Evolutionary conservation across 495 filamentous ascomycete species (phyloP), one percentile per base, ranked within the genome.

Genomic region (Achaetomiella virescens): DNA sequence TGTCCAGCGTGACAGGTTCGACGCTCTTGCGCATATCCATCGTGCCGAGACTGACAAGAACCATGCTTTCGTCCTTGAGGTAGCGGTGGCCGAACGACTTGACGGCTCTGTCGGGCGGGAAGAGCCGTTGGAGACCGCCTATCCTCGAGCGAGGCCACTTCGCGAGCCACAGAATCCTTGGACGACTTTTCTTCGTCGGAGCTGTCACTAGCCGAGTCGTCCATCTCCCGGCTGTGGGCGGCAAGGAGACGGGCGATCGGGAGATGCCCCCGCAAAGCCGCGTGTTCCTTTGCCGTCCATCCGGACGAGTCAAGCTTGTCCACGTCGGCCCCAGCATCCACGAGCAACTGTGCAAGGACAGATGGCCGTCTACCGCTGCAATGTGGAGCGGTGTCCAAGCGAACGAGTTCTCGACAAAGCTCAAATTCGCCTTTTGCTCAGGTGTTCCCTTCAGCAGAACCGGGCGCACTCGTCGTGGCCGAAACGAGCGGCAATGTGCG

Each of bases 71-170:
- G 45, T 91, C 83, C 37, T 83, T 93, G 50, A 98, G 85, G 72
- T 97, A 98, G 46, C 92, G 81, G 74, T 97, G 93, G 53, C 93
- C 93, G 73, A 96, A 98, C 20, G 90, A 87, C 70, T 97, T 97
- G 57, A 97, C 81, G 90, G 85, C 45, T 95, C 89, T 22, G 82
- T 66, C 12, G 71, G 66, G 44, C 81, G 74, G 4, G 64, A 60
- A 10, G 49, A 47, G 9, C 64, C 68, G n/a, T 71, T 70, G 1
- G 78, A 77, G 49, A 53, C 11, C 72, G 72, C 46, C 75, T 66
- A 29, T 78, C 77, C 35, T 72, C 76, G 42, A 81, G 67, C 0
- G 78, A 81, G 1, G 75, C 73, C 8, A 81, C 71, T 25, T 80
- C 80, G 5, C 78, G 70, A 2, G 78, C 68, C 14, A 79, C 66